A percentile compares a stretch with the other conserved stretches of the same genome.
Conservation (phyloP, 192 early-diverging fungal genomes). For the Backusella morwellensis region DNA sequence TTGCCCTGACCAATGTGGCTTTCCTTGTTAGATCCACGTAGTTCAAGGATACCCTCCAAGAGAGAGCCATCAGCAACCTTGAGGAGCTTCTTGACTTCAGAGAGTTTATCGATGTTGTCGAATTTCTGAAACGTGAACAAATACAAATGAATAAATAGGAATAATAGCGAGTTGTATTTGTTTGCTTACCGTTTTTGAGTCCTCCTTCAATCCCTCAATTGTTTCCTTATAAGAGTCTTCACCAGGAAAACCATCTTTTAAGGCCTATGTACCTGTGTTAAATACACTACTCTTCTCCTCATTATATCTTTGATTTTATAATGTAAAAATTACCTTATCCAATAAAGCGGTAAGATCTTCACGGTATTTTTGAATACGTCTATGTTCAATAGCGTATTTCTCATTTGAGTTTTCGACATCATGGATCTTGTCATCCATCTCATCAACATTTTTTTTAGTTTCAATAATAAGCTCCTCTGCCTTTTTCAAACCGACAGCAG, state of each 20-base stretch:
- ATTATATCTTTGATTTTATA: neutral
- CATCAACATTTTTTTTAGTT: slow-evolving; percentile 12
- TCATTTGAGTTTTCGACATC: slow-evolving; percentile 15
- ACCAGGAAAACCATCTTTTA: slow-evolving; percentile 2
- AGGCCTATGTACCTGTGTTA: neutral
- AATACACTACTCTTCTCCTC: neutral
- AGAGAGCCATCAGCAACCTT: slow-evolving; percentile 16
- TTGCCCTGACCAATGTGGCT: slow-evolving; percentile 7
- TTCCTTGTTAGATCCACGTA: slow-evolving; percentile 15
- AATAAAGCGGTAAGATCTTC: slow-evolving; percentile 30
- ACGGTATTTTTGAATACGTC: slow-evolving; percentile 30
- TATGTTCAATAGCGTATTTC: slow-evolving; percentile 31
- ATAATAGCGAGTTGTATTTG: neutral
- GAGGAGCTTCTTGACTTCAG: slow-evolving; percentile 20
- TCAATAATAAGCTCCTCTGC: slow-evolving; percentile 7
- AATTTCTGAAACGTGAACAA: neutral
- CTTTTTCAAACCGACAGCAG: slow-evolving; percentile 7
- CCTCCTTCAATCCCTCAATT: slow-evolving; percentile 8
- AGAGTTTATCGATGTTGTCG: slow-evolving; percentile 1
- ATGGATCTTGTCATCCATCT: slow-evolving; percentile 17
- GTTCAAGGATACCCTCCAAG: slow-evolving; percentile 34
- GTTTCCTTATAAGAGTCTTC: slow-evolving; percentile 2
- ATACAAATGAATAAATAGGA: neutral
- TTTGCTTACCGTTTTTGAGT: neutral
- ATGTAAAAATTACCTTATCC: slow-evolving; percentile 25